Evolutionary conservation across 371 early-diverging fungal genomes (phyloP).

Genomic region (Zopfochytrium polystomum): DNA sequence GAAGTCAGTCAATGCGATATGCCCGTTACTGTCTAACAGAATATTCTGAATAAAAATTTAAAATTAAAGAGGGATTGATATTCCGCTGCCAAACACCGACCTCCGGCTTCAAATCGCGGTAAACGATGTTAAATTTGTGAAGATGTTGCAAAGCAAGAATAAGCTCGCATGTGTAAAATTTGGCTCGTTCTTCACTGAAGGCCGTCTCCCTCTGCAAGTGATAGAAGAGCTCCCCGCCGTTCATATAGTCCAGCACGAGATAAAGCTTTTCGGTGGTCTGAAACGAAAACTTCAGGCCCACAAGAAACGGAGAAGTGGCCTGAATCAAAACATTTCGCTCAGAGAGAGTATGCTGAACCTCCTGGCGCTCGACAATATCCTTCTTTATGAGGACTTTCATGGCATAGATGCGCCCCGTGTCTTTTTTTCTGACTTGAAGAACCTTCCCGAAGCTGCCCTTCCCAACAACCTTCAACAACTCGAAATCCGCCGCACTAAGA

Average conservation of each 20-base stretch:
- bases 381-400: slow-evolving; percentile 79
- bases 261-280: slow-evolving; percentile 77
- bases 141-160: slow-evolving; percentile 57
- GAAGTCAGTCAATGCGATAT: slow-evolving; percentile 73
- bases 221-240: slow-evolving; percentile 52
- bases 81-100: slow-evolving; percentile 3
- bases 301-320: slow-evolving; percentile 79
- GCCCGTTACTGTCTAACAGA: slow-evolving; percentile 49
- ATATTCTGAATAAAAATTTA: slow-evolving; percentile 31
- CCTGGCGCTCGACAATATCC: slow-evolving; percentile 64
- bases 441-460: slow-evolving; percentile 84
- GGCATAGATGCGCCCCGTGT: slow-evolving; percentile 63
- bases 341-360: slow-evolving; percentile 69
- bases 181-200: slow-evolving; percentile 61
- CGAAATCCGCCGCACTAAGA: slow-evolving; percentile 65
- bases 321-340: slow-evolving; percentile 80
- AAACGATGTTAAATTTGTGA: slow-evolving; percentile 57
- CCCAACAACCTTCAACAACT: slow-evolving; percentile 71
- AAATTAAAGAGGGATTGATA: neutral
- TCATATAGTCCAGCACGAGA: slow-evolving; percentile 86
- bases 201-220: slow-evolving; percentile 50
- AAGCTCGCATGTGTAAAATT: slow-evolving; percentile 61
- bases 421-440: slow-evolving; percentile 64
- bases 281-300: slow-evolving; percentile 78
- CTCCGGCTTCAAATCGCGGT: slow-evolving; percentile 49